Evolutionary conservation across 805 yeast genomes (phyloP).

Genomic region (Saturnispora sanitii): DNA sequence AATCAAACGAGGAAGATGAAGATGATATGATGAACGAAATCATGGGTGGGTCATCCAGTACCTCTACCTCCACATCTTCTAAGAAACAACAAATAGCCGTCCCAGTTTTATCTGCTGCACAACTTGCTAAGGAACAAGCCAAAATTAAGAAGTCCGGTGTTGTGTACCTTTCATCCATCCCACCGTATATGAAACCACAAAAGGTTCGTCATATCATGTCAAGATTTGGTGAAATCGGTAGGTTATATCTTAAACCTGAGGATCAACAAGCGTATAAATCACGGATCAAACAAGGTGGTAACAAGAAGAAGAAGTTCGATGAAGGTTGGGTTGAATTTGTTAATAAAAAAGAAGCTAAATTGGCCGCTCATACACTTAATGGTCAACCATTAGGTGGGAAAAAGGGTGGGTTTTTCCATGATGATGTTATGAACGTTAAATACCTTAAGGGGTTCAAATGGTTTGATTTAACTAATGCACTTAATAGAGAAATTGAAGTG

Average conservation of each 20-base stretch:
- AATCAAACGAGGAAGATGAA: slow-evolving; percentile 13
- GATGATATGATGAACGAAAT: slow-evolving; percentile 13
- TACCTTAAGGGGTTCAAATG: slow-evolving; percentile 90
- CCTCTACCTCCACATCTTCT: slow-evolving; percentile 17
- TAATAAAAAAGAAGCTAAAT: slow-evolving; percentile 76
- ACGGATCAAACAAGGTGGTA: slow-evolving; percentile 82
- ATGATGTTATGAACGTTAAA: slow-evolving; percentile 85
- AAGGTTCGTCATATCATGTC: slow-evolving; percentile 74
- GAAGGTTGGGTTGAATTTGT: slow-evolving; percentile 97
- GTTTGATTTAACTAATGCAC: slow-evolving; percentile 88
- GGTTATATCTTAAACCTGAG: slow-evolving; percentile 83
- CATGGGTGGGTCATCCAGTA: slow-evolving; percentile 20
- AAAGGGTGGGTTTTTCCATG: slow-evolving; percentile 83
- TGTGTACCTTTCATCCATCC: slow-evolving; percentile 81
- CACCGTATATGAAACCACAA: slow-evolving; percentile 96
- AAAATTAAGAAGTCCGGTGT: slow-evolving; percentile 73
- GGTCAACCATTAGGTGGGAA: slow-evolving; percentile 89
- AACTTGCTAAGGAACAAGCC: slow-evolving; percentile 43
- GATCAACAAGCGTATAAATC: slow-evolving; percentile 51
- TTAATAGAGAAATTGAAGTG: slow-evolving; percentile 79
- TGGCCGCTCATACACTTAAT: slow-evolving; percentile 77
- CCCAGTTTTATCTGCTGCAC: slow-evolving; percentile 47
- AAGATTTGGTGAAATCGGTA: slow-evolving; percentile 79
- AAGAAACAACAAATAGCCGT: slow-evolving; percentile 17
- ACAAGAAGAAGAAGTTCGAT: slow-evolving; percentile 73